Conservation (phyloP, 108 stramenopile species). For the Pseudonitzschia delicatissima region DNA sequence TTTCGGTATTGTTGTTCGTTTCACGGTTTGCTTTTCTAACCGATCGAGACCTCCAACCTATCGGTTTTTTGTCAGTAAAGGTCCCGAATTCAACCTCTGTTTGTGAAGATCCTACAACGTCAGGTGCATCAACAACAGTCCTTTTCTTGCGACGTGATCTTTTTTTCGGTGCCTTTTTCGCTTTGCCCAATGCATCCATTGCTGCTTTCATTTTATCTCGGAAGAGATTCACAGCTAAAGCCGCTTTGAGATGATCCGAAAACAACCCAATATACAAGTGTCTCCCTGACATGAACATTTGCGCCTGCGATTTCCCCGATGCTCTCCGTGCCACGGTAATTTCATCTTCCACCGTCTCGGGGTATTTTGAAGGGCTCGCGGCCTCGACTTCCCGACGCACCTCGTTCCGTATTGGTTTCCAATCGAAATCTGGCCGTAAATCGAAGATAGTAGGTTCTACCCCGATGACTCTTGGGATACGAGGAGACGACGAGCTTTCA, state of each 20-base stretch:
- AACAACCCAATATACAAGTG: constrained; percentile 62
- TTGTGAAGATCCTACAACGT: not conserved
- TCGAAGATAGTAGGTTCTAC: not conserved
- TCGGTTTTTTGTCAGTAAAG: not conserved
- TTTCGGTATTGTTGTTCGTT: not conserved
- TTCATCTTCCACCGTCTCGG: not conserved
- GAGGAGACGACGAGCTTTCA: not conserved
- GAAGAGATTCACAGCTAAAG: constrained; percentile 52
- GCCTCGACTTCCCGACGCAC: not conserved
- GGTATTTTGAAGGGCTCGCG: constrained; percentile 3
- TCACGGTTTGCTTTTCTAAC: not conserved
- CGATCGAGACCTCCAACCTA: not conserved
- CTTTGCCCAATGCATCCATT: not conserved
- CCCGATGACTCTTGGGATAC: not conserved
- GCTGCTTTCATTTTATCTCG: constrained; percentile 6
- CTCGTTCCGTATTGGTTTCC: not conserved
- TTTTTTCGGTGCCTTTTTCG: too few species aligned
- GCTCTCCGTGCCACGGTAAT: constrained; percentile 45
- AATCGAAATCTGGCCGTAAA: not conserved
- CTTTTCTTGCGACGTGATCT: not conserved
- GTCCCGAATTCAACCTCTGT: not conserved
- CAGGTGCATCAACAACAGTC: not conserved
- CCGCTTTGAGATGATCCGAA: constrained; percentile 53
- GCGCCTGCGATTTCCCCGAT: constrained; percentile 52
- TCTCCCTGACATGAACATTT: constrained; percentile 56